These are phyloP conservation scores for Podospora pseudocomata DNA, from an alignment of 495 filamentous ascomycete species.

Conservation along the genomic window DNA sequence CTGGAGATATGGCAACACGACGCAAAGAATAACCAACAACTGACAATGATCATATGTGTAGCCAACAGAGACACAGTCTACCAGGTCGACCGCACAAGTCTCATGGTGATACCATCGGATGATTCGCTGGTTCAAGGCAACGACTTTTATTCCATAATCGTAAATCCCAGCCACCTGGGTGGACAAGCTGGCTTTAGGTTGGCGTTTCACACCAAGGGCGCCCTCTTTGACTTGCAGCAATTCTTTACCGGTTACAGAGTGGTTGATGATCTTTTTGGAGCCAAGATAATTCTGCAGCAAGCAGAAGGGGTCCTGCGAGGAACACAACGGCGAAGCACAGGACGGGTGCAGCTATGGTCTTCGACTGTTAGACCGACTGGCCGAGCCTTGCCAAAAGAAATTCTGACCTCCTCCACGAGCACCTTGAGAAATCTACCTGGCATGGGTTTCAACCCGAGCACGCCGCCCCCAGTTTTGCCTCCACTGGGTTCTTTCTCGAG, in stretches of 20 bases:
- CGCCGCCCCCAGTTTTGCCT: neutral
- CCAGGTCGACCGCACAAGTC: conserved; percentile 2
- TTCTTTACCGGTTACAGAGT: conserved; percentile 23
- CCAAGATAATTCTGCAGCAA: neutral
- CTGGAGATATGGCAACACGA: conserved; percentile 10
- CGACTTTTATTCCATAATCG: neutral
- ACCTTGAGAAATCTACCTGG: neutral
- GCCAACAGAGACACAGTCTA: conserved; percentile 4
- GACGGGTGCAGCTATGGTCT: conserved; percentile 15
- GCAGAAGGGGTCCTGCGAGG: conserved; percentile 3
- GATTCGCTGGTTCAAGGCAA: neutral
- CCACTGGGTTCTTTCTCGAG: conserved; percentile 6
- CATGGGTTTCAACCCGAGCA: neutral
- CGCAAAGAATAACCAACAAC: neutral
- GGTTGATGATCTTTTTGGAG: conserved; percentile 19
- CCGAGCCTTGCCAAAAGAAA: conserved; percentile 5
- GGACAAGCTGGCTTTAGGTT: conserved; percentile 5
- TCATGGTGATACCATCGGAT: conserved; percentile 1
- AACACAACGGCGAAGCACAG: neutral
- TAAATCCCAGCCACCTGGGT: neutral
- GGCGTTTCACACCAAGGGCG: conserved; percentile 9
- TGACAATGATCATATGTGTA: neutral
- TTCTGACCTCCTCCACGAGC: neutral
- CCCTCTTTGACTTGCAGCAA: conserved; percentile 21
- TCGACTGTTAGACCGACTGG: conserved; percentile 1